Evolutionary conservation across 2,329 filamentous ascomycete genomes (phyloP).

Genomic region (Ophiostoma ips): DNA sequence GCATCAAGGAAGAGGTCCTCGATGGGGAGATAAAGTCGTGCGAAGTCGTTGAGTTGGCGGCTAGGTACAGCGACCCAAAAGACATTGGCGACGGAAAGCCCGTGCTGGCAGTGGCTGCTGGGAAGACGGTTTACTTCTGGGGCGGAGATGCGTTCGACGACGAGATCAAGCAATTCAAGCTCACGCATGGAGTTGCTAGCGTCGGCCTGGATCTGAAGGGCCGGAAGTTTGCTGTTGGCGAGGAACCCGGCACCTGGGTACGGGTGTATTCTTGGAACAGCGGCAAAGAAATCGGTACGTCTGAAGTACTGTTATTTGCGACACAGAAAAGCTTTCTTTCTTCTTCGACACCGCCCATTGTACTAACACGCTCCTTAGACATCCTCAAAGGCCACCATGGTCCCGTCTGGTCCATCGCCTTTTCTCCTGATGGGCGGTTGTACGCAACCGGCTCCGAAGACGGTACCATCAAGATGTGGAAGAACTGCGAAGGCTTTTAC

Average conservation of each 20-base stretch:
- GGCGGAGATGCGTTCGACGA: constrained; percentile 56
- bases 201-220: constrained; percentile 75
- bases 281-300: constrained; percentile 59
- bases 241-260: constrained; percentile 91
- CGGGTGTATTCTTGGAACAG: constrained; percentile 82
- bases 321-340: too few species aligned
- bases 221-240: constrained; percentile 76
- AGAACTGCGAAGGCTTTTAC: constrained; percentile 53
- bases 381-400: constrained; percentile 95
- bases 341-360: too few species aligned
- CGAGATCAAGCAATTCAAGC: constrained; percentile 63
- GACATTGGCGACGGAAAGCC: constrained; percentile 55
- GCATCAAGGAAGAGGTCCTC: constrained; percentile 63
- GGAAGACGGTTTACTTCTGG: constrained; percentile 89
- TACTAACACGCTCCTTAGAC: constrained; percentile 35
- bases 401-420: constrained; percentile 90
- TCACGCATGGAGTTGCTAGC: constrained; percentile 77
- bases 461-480: constrained; percentile 89
- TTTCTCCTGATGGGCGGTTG: constrained; percentile 87
- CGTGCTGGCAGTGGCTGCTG: constrained; percentile 81
- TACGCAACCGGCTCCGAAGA: constrained; percentile 96
- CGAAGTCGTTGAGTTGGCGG: constrained; percentile 63
- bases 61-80: constrained; percentile 40
- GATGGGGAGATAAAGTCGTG: constrained; percentile 83
- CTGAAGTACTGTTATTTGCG: background rate